Conservation (phyloP, 1,284 basidiomycete genomes). For the Leucoagaricus sp. region DNA sequence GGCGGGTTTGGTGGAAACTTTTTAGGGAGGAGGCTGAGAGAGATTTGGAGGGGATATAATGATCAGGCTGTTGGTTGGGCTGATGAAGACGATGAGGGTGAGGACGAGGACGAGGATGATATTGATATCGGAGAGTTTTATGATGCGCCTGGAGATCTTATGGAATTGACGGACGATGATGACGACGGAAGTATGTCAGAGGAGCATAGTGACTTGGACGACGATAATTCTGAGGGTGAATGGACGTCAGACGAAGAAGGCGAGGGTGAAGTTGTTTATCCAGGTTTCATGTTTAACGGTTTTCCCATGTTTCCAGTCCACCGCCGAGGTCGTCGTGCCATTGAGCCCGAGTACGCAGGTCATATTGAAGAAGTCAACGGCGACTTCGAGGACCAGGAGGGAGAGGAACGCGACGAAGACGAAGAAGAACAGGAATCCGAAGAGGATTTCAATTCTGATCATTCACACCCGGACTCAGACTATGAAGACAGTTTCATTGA, state of each 20-base stretch:
- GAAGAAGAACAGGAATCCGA: background rate
- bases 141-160: background rate
- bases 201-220: background rate
- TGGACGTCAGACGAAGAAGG: background rate
- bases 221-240: background rate
- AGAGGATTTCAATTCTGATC: conserved; percentile 16
- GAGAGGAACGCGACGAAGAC: conserved; percentile 15
- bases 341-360: background rate
- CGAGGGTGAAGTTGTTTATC: background rate
- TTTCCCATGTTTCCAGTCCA: no score
- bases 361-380: conserved; percentile 16
- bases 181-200: conserved; percentile 15
- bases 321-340: background rate
- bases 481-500: conserved; percentile 58
- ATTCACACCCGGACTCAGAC: conserved; percentile 35
- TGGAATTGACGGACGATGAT: conserved; percentile 12
- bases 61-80: conserved; percentile 19
- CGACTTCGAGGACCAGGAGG: conserved; percentile 30
- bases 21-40: conserved; percentile 7
- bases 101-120: conserved; percentile 27
- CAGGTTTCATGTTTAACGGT: no score
- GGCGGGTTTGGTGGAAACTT: conserved; percentile 6
- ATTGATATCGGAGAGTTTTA: conserved; percentile 18
- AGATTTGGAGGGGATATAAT: conserved; percentile 8
- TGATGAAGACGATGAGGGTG: conserved; percentile 19